A percentile compares a stretch with the other conserved stretches of the same genome.
These are phyloP conservation scores for Phytopythium montanum DNA, from an alignment of 352 stramenopile genomes.

Conservation along the genomic window DNA sequence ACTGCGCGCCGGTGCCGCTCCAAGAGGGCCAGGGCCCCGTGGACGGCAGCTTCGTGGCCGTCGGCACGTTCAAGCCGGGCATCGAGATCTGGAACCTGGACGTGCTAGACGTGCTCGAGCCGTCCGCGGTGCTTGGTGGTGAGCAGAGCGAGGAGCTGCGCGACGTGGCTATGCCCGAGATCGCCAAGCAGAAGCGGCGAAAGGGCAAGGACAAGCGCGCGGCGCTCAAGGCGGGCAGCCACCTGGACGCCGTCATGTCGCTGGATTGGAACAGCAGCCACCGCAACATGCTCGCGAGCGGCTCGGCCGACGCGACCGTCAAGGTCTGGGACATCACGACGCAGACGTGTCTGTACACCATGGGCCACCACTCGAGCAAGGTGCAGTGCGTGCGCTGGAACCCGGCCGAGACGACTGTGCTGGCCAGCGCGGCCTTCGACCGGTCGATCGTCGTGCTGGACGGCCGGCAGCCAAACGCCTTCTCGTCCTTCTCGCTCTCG, in stretches of 20 bases:
- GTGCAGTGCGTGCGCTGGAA: constrained; percentile 97
- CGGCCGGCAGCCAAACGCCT: constrained; percentile 80
- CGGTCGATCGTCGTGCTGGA: constrained; percentile 93
- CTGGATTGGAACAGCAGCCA: constrained; percentile 98
- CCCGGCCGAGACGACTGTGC: constrained; percentile 94
- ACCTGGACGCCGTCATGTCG: constrained; percentile 97
- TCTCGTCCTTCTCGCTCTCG: constrained; percentile 77
- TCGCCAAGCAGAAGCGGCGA: constrained; percentile 65
- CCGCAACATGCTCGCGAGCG: constrained; percentile 97
- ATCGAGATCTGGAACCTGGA: constrained; percentile 99
- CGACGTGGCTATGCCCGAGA: constrained; percentile 76
- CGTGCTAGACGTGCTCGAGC: constrained; percentile 98
- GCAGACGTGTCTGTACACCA: constrained; percentile 93
- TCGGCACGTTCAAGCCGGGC: constrained; percentile 99
- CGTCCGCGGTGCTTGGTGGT: constrained; percentile 92
- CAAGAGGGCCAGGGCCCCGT: constrained; percentile 58
- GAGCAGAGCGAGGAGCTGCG: constrained; percentile 83
- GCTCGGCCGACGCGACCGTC: constrained; percentile 96
- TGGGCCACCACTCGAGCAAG: constrained; percentile 98
- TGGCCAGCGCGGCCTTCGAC: constrained; percentile 96
- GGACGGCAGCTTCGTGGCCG: constrained; percentile 96
- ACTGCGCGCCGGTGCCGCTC: constrained; percentile 76
- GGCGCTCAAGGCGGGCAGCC: constrained; percentile 90
- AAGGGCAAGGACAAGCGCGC: constrained; percentile 46
- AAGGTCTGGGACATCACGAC: constrained; percentile 96